Conservation (phyloP, 495 filamentous ascomycete species). For the Jackrogersella minutella region DNA sequence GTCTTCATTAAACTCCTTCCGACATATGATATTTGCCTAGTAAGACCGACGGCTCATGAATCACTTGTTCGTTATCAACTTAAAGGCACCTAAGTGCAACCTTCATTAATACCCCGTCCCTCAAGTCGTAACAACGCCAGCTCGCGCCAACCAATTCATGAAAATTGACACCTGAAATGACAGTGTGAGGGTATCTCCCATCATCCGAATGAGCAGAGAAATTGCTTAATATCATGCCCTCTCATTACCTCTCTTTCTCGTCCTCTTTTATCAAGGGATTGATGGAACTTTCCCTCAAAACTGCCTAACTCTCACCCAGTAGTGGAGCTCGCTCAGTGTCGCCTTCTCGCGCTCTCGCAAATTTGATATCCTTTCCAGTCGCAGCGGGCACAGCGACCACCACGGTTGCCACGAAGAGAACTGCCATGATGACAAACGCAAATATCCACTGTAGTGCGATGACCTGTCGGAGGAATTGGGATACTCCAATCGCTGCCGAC, state of each 20-base stretch:
- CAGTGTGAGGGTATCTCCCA: not conserved
- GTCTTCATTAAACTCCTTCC: too few species aligned
- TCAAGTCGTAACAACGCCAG: slow-evolving; percentile 11
- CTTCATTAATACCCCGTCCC: slow-evolving; percentile 3
- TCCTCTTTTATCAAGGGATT: not conserved
- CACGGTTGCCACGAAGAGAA: slow-evolving; percentile 71
- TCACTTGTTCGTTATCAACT: not conserved
- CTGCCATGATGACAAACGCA: slow-evolving; percentile 80
- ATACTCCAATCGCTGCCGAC: slow-evolving; percentile 75
- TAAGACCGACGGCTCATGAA: not conserved
- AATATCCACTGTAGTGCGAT: slow-evolving; percentile 91
- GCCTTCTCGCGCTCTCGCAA: slow-evolving; percentile 40
- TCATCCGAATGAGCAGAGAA: slow-evolving; percentile 6
- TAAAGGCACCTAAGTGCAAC: not conserved
- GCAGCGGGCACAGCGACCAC: slow-evolving; percentile 70
- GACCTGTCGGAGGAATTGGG: slow-evolving; percentile 73
- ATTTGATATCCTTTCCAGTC: slow-evolving; percentile 58
- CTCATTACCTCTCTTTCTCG: not conserved
- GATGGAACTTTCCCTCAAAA: not conserved
- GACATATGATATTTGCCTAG: too few species aligned
- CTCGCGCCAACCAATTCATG: not conserved
- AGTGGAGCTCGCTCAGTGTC: slow-evolving; percentile 64
- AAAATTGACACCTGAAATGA: slow-evolving; percentile 5
- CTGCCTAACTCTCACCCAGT: slow-evolving; percentile 47
- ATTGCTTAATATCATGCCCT: not conserved